Evolutionary conservation across 768 basidiomycete genomes (phyloP), one percentile per base, ranked within the genome.

Genomic region (Boletus patriciae): DNA sequence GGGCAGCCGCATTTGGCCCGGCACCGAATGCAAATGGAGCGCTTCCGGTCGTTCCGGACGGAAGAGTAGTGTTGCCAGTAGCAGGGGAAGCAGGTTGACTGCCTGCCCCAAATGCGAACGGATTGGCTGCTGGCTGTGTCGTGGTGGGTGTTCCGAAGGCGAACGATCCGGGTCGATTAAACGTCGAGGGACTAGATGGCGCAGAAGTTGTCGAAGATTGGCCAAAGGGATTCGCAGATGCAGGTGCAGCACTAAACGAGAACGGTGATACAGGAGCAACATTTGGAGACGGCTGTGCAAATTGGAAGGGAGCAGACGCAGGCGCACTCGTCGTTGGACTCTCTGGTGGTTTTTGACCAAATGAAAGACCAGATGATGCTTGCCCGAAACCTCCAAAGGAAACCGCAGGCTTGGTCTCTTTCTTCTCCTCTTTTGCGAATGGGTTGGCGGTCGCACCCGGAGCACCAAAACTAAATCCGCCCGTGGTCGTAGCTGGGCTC

Each of bases 61-160:
- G 70, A 47, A 77, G 58, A 34, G 65, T 75, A n/a, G 68, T 66
- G 25, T 61, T 72, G 18, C 70, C 71, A 52, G 72, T 71, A 44
- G 80, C 83, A 27, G 85, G 85, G 11, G 85, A 87, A 40, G 77
- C 79, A 50, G 85, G 84, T 61, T 84, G 84, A 62, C 77, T 80
- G 37, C 80, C 74, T 34, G 62, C 16, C 21, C 80, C 83, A 64
- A 86, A 87, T 10, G 73, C 46, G 60, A 86, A 86, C 2, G 76
- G 55, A 25, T 9, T 49, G n/a, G 73, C 64, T 33, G 49, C 61
- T 66, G 54, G 69, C 57, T 67, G 76, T 16, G 80, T 62, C 34
- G 77, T 62, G 5, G 78, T 54, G 8, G 79, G 66, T 21, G 74
- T 59, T 19, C 75, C 78, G 64, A 85, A 85, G 23, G 75, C 47